Conservation (phyloP, 306 rosid genomes). For the Fragaria ananassa region DNA sequence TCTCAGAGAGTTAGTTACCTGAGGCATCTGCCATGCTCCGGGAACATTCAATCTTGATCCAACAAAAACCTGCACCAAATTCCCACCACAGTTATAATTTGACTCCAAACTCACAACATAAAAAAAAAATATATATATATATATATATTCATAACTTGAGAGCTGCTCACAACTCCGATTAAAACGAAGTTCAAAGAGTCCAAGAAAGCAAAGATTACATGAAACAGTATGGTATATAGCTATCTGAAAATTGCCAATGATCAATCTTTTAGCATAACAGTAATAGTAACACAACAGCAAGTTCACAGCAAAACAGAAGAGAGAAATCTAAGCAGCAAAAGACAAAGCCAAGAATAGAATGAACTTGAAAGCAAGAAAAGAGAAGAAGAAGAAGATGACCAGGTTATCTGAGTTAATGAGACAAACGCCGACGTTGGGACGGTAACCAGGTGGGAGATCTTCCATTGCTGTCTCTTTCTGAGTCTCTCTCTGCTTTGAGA, state of each 20-base stretch:
- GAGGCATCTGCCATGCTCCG: slow-evolving; percentile 99
- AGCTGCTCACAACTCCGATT: background rate
- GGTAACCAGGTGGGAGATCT: slow-evolving; percentile 85
- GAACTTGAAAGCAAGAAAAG: background rate
- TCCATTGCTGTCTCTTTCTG: slow-evolving; percentile 45
- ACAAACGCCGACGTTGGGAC: slow-evolving; percentile 98
- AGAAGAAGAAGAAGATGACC: slow-evolving; percentile 35
- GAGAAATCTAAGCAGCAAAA: background rate
- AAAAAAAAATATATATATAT: too few relatives aligned
- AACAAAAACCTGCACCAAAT: slow-evolving; percentile 67
- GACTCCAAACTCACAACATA: background rate
- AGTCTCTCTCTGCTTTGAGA: background rate
- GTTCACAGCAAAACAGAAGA: background rate
- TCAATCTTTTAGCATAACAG: background rate
- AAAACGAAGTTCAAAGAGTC: background rate
- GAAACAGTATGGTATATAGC: background rate
- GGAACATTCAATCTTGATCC: slow-evolving; percentile 96
- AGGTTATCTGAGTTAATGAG: slow-evolving; percentile 74
- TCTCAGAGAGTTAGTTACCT: slow-evolving; percentile 34
- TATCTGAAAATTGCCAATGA: background rate
- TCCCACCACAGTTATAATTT: slow-evolving; percentile 10
- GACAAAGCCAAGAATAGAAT: background rate
- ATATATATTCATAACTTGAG: background rate
- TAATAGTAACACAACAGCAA: background rate
- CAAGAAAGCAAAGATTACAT: background rate